A percentile compares a stretch with the other conserved stretches of the same genome.
phyloP scores from a whole-genome alignment of 805 yeast species.

The Naumovozyma baii region DNA sequence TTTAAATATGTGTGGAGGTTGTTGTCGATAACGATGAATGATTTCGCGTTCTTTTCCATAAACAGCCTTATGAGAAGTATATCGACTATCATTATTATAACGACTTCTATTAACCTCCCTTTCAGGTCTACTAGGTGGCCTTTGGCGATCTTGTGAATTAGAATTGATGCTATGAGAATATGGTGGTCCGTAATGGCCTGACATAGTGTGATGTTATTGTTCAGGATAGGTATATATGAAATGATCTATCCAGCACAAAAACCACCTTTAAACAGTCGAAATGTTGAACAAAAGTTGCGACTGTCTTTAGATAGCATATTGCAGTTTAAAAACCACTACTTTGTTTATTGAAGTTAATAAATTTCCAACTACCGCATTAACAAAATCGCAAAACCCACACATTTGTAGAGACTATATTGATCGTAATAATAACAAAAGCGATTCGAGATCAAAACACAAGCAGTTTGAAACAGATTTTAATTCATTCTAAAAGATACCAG shows the following conservation, averaged over 20 bases:
- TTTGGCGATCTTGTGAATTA: neutral
- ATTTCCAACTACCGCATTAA: neutral
- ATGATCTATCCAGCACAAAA: neutral
- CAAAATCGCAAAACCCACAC: neutral
- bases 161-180: slow-evolving; percentile 8
- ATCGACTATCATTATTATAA: neutral
- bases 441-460: too few relatives aligned
- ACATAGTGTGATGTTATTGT: slow-evolving; percentile 6
- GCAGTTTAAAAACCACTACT: too few relatives aligned
- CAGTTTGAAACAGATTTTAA: too few relatives aligned
- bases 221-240: neutral
- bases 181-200: slow-evolving; percentile 17
- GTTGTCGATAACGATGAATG: neutral
- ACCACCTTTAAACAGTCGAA: too few relatives aligned
- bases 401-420: too few relatives aligned
- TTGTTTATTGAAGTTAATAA: neutral
- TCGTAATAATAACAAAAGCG: too few relatives aligned
- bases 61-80: neutral
- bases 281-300: too few relatives aligned
- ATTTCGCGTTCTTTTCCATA: neutral
- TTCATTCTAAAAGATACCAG: too few relatives aligned
- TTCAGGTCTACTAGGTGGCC: neutral
- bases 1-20: neutral
- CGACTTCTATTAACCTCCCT: neutral
- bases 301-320: too few relatives aligned